Evolutionary conservation across 768 basidiomycete genomes (phyloP), one percentile per base, ranked within the genome.

Genomic region (Scleroderma citrinum): DNA sequence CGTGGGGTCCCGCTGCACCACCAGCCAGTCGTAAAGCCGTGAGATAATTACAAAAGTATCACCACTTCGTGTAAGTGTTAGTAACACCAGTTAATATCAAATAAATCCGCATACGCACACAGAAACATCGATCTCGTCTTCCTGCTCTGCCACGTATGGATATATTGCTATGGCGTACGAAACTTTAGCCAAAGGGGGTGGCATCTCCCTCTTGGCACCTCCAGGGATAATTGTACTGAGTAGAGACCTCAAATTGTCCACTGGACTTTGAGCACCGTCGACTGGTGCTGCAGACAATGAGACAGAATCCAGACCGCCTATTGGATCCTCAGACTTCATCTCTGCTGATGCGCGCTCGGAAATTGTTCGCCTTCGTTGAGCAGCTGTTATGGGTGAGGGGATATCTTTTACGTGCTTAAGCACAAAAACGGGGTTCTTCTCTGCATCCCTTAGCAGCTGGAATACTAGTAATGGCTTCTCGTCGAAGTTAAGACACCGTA

Each of bases 371-470:
- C 98, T 98, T 65, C 93, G 89, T 59, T 92, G 88, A 3, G 96
- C 96, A 37, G 97, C 92, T 10, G 85, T 92, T 53, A 98, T 98
- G 0, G 96, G 96, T 7, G 92, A 96, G 41, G 91, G 85, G 52
- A 99, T 97, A 62, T 99, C 96, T 62, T 67, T 68, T 68, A 94
- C 93, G 56, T 95, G 91, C 54, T 92, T 90, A 46, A 95, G 79
- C 96, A 99, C 98, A 69, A 99, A 99, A 7, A 99, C 95, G 2
- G 96, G 95, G 54, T 95, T 93, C 71, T 97, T 97, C 69, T 92
- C 91, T 2, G 85, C 83, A 56, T 99, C 95, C 64, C 98, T 99
- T 49, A 98, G 78, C 64, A 88, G 92, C 66, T 98, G 96, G 73
- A 98, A 99, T 31, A 99, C 80, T 43, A 98, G 76, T 30, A 99